Evolutionary conservation across 129 eudicot genomes (phyloP).

Genomic region (Centella asiatica): DNA sequence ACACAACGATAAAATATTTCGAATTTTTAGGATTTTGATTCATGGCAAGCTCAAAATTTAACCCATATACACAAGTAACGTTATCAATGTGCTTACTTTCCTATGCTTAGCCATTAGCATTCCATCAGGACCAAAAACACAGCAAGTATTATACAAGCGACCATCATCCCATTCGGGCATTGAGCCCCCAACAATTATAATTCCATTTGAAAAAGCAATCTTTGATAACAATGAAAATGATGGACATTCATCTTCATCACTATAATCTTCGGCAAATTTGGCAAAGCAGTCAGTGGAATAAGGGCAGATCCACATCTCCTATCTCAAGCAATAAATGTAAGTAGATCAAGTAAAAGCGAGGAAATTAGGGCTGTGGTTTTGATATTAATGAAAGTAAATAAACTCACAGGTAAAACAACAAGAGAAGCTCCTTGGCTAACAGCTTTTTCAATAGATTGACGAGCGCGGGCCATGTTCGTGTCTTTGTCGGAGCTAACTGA

Average conservation of each 20-base stretch:
- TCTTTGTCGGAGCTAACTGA: slow-evolving; percentile 29
- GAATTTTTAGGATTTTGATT: neutral
- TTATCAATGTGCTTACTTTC: slow-evolving; percentile 23
- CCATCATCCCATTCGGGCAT: slow-evolving; percentile 20
- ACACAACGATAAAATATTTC: neutral
- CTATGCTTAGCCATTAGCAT: slow-evolving; percentile 29
- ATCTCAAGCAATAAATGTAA: neutral
- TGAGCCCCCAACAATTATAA: slow-evolving; percentile 36
- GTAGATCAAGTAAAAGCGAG: no score
- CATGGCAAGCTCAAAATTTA: neutral
- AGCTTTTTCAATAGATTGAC: slow-evolving; percentile 15
- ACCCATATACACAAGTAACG: neutral
- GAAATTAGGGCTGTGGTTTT: no score
- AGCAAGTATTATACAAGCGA: slow-evolving; percentile 35
- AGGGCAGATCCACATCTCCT: slow-evolving; percentile 55
- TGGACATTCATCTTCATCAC: slow-evolving; percentile 12
- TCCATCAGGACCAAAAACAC: slow-evolving; percentile 38
- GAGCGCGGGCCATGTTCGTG: slow-evolving; percentile 19
- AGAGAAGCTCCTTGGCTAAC: slow-evolving; percentile 32
- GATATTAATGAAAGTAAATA: neutral
- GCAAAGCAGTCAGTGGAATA: slow-evolving; percentile 23
- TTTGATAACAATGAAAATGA: slow-evolving; percentile 26
- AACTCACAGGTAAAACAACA: slow-evolving; percentile 38
- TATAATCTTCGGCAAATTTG: slow-evolving; percentile 22
- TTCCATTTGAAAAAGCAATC: slow-evolving; percentile 15